Evolutionary conservation across 2,329 filamentous ascomycete species (phyloP).

Genomic region (Talaromyces islandicus): DNA sequence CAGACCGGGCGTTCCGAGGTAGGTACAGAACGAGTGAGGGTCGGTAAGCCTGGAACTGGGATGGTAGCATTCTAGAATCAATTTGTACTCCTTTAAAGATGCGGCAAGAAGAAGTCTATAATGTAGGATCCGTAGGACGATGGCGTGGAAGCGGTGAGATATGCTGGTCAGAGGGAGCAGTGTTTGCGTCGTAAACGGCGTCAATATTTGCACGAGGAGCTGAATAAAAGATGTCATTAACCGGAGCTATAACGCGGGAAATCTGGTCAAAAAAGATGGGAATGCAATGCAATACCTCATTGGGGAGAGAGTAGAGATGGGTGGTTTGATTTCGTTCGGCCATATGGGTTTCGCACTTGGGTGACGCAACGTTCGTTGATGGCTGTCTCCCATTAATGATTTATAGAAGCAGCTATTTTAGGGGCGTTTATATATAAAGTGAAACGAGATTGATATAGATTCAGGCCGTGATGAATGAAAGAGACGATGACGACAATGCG

Average conservation of each 20-base stretch:
- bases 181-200: conserved; percentile 43
- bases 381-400: not conserved
- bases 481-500: not conserved
- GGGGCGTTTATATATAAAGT: not conserved
- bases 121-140: conserved; percentile 60
- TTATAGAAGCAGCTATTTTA: not conserved
- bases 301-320: conserved; percentile 25
- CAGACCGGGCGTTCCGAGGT: conserved; percentile 59
- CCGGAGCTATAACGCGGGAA: not conserved
- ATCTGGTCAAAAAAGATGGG: not conserved
- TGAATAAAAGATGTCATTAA: conserved; percentile 17
- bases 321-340: not conserved
- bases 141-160: conserved; percentile 57
- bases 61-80: conserved; percentile 75
- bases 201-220: conserved; percentile 49
- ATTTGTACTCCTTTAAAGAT: conserved; percentile 54
- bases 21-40: conserved; percentile 63
- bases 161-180: conserved; percentile 54
- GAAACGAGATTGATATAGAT: not conserved
- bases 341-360: not conserved
- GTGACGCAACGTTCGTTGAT: not conserved
- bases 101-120: conserved; percentile 57
- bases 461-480: not conserved
- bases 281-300: conserved; percentile 23
- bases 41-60: conserved; percentile 63